Percentiles rank a stretch among this genome's conserved stretches.
Conservation (phyloP, 1,284 basidiomycete species). For the Sutorius eximius region DNA sequence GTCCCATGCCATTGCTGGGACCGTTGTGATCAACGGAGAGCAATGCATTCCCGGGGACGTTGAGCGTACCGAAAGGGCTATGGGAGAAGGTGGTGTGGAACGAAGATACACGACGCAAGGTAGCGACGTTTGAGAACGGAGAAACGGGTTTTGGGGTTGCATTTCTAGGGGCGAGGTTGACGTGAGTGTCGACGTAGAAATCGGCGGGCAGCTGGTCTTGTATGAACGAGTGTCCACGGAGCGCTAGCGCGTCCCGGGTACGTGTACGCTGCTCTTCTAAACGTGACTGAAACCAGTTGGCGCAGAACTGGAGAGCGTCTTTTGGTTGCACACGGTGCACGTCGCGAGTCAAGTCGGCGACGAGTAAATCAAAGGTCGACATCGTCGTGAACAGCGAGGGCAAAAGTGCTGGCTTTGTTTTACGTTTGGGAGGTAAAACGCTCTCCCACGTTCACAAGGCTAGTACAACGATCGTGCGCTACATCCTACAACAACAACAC, state of each 20-base stretch:
- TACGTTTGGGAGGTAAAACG: constrained; percentile 8
- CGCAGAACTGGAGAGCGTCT: constrained; percentile 91
- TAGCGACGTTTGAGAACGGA: constrained; percentile 47
- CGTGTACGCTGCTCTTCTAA: constrained; percentile 80
- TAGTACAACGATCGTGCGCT: neutral
- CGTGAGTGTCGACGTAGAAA: constrained; percentile 57
- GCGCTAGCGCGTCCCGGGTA: constrained; percentile 63
- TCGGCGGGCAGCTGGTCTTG: constrained; percentile 55
- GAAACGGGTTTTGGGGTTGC: constrained; percentile 42
- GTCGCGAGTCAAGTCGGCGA: constrained; percentile 88
- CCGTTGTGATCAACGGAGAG: constrained; percentile 47
- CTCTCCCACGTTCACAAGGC: constrained; percentile 29
- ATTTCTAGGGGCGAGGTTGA: constrained; percentile 34
- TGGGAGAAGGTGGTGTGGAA: constrained; percentile 53
- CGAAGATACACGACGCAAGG: constrained; percentile 47
- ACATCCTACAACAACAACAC: constrained; percentile 6
- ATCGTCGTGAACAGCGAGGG: constrained; percentile 24
- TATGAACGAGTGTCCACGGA: constrained; percentile 47
- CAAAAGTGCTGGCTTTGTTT: constrained; percentile 2
- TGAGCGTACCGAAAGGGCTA: constrained; percentile 73
- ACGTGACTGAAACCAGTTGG: constrained; percentile 91
- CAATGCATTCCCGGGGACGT: constrained; percentile 75
- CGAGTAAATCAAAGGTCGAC: constrained; percentile 78
- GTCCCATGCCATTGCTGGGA: constrained; percentile 29
- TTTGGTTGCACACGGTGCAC: constrained; percentile 80